Percentiles rank a stretch among this genome's conserved stretches.
Conservation (phyloP, 129 eudicot species). For the Heracleum sosnowskyi region DNA sequence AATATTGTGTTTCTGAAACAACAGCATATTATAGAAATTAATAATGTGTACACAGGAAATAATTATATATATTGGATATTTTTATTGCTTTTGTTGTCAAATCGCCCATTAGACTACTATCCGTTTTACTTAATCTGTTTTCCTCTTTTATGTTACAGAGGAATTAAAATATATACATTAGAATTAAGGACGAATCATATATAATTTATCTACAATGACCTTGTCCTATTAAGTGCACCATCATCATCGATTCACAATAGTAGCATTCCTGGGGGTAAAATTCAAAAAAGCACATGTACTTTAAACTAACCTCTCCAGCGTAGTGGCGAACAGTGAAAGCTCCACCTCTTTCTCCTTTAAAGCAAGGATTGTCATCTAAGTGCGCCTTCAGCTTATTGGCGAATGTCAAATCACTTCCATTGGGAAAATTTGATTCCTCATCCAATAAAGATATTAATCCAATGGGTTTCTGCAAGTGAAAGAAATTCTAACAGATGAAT, state of each 20-base stretch:
- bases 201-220: neutral
- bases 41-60: neutral
- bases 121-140: neutral
- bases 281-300: neutral
- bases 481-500: neutral
- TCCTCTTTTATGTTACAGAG: neutral
- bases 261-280: neutral
- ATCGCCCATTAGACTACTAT: neutral
- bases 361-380: neutral
- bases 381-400: slow-evolving; percentile 6
- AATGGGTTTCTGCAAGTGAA: slow-evolving; percentile 3
- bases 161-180: no score
- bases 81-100: no score
- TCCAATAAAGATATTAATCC: slow-evolving; percentile 5
- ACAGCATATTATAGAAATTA: neutral
- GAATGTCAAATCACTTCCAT: neutral
- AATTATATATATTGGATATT: no score
- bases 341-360: slow-evolving; percentile 4
- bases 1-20: no score
- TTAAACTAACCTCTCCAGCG: neutral
- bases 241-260: neutral
- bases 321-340: slow-evolving; percentile 1
- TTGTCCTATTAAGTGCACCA: neutral
- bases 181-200: neutral
- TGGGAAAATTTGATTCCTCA: slow-evolving; percentile 5